A percentile compares a stretch with the other conserved stretches of the same genome.
Evolutionary conservation across 495 filamentous ascomycete genomes (phyloP).

Genomic region (Xylaria palmicola): DNA sequence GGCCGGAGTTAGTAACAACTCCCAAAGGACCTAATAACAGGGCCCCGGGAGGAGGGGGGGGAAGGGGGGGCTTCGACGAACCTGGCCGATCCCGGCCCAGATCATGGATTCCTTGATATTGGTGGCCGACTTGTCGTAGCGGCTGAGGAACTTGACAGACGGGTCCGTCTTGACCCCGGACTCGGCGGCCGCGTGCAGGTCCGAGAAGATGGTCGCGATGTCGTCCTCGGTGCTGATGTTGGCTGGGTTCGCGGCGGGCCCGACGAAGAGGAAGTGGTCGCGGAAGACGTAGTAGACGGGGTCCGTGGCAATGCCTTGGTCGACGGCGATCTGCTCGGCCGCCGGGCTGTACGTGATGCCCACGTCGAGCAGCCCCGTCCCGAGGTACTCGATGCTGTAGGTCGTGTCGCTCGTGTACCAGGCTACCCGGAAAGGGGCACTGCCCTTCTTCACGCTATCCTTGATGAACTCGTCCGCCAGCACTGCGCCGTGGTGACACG

Average conservation of each 20-base stretch:
- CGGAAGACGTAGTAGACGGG: slow-evolving; percentile 37
- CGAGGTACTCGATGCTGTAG: slow-evolving; percentile 40
- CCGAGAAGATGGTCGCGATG: slow-evolving; percentile 32
- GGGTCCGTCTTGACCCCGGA: slow-evolving; percentile 18
- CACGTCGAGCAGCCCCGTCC: slow-evolving; percentile 33
- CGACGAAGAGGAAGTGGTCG: slow-evolving; percentile 42
- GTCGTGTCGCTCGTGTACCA: slow-evolving; percentile 47
- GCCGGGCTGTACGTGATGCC: slow-evolving; percentile 43
- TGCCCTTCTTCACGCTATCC: slow-evolving; percentile 27
- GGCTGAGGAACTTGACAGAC: slow-evolving; percentile 37
- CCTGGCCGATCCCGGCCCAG: slow-evolving; percentile 46
- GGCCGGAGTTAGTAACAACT: too few species aligned
- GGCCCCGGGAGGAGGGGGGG: not conserved
- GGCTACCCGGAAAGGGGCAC: slow-evolving; percentile 33
- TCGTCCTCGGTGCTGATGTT: slow-evolving; percentile 17
- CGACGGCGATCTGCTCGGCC: slow-evolving; percentile 42
- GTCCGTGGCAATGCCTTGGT: slow-evolving; percentile 28
- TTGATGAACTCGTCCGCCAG: slow-evolving; percentile 42
- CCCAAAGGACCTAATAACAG: too few species aligned
- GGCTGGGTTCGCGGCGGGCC: slow-evolving; percentile 35
- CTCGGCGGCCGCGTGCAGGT: slow-evolving; percentile 30
- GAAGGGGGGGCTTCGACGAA: slow-evolving; percentile 7
- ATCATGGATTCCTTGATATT: slow-evolving; percentile 49
- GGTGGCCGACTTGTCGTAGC: slow-evolving; percentile 46
- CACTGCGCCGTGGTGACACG: slow-evolving; percentile 26